Evolutionary conservation across 306 rosid species (phyloP), one percentile per base, ranked within the genome.

Genomic region (Vigna trinervia): DNA sequence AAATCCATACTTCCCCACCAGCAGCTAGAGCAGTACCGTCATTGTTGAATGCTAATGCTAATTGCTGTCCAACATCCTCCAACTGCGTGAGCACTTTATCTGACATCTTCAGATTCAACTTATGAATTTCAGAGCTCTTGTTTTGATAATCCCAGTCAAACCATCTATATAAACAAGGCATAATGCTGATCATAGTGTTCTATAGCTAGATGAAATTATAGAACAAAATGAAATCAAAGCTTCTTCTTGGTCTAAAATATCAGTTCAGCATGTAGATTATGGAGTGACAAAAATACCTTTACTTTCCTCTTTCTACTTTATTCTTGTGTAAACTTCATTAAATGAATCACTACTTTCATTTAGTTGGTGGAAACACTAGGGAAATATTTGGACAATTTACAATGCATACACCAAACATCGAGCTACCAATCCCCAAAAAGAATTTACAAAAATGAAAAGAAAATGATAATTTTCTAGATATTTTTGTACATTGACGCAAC

Each of bases 1-100:
- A 70, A 28, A 78, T 39, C 47, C 45, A 69, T 86, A 95, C 99
- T 91, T 90, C 97, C 19, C 96, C 97, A 75, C 99, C 97, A 52
- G 87, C 77, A 68, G 99, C 99, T 68, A 95, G 85, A 69, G 71
- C 62, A 38, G 97, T 88, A 62, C 99, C 97, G 22, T 87, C 97
- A 17, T 69, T 68, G 75, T 85, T 86, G 76, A 92, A 95, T 54
- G 88, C 85, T 85, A 95, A 78, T 5, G 99, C 96, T 66, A 95
- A 86, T 73, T 92, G 99, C 63, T 39, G 95, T 26, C 89, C 97
- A 84, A 88, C 92, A 76, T 88, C 85, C 75, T 83, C 82, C 89
- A 92, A 82, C 64, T 77, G 80, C 28, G 84, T 73, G 54, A 90
- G 91, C 65, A 54, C 66, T 75, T 73, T 86, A 45, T 85, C 88